Base-by-base conservation (phyloP, 225 moss, liverwort and hornwort genomes). In the Bryoerythrophyllum caledonicum region DNA sequence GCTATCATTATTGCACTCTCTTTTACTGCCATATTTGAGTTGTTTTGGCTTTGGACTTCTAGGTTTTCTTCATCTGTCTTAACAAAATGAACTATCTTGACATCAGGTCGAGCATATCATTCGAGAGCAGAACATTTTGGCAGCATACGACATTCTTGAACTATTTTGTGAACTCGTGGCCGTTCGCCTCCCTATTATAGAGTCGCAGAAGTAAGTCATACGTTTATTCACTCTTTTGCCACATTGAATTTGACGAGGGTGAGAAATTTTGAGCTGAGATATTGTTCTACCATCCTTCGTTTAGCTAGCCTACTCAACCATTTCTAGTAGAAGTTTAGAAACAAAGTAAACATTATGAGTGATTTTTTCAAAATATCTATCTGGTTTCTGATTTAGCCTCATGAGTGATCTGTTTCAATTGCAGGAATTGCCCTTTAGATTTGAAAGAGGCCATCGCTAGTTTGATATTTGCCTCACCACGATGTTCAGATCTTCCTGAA, bases 131-230 rank as follows among this genome's bases (percentile, higher is more conserved):
- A 99, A 99, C 52, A 89, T 93, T 67, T 82, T 99, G 88, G 94
- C 94, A 66, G 97, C 97, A 37, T 99, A 99, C 79, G 97, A 99
- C 82, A 95, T 99, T 43, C 76, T 99, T 46, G 97, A 99, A 76
- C 70, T 94, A 74, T 99, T 99, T 65, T 99, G 97, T 70, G 97
- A 99, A 76, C 95, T 95, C 63, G 81, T 99, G 65, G 94, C 88
- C 63, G 97, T 99, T 81, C 88, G 97, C 56, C 91, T 99, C 28
- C 94, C 97, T 20, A 99, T 99, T 32, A 99, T 99, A 28, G 97
- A 99, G 83, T 87, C 94, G 32, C 97, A 99, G 51, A 99, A 91
- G 96, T 96, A 86, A 71, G 90, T 80, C 14, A 71, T 15, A 32
- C 34, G 49, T 41, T 40, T 66, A 6, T 44, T 37, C 30, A 21